Evolutionary conservation across 2,329 filamentous ascomycete species (phyloP).

Genomic region (Beauveria medogensis): DNA sequence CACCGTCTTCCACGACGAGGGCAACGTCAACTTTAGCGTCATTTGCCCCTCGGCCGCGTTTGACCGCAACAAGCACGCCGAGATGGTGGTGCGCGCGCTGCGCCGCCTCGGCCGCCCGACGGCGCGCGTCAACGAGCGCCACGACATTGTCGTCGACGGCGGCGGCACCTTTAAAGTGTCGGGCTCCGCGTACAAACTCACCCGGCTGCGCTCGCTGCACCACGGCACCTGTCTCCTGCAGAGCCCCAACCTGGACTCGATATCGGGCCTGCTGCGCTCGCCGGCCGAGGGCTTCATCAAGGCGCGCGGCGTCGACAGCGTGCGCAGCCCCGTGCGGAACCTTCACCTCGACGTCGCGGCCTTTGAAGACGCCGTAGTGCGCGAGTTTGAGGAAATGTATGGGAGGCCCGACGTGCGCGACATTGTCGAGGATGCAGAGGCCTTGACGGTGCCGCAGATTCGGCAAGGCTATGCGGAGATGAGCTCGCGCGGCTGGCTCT

Average conservation of each 20-base stretch:
- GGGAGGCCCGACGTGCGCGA: constrained; percentile 28
- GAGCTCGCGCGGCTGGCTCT: constrained; percentile 66
- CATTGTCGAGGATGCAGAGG: constrained; percentile 41
- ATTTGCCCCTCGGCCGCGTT: constrained; percentile 72
- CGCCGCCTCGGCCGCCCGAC: constrained; percentile 47
- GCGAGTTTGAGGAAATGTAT: constrained; percentile 64
- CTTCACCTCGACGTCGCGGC: constrained; percentile 46
- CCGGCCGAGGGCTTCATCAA: constrained; percentile 69
- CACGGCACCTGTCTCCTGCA: constrained; percentile 84
- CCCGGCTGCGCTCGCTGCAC: constrained; percentile 70
- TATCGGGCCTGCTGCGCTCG: constrained; percentile 66
- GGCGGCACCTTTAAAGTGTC: constrained; percentile 65
- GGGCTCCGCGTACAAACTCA: constrained; percentile 92
- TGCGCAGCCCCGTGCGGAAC: constrained; percentile 77
- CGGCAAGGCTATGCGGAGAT: constrained; percentile 24
- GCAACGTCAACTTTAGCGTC: constrained; percentile 92
- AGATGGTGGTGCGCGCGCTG: constrained; percentile 87
- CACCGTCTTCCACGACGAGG: constrained; percentile 85
- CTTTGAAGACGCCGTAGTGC: constrained; percentile 49
- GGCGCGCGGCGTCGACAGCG: constrained; percentile 83
- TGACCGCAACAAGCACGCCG: constrained; percentile 77
- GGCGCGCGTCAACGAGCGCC: constrained; percentile 74
- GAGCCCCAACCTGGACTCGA: constrained; percentile 63
- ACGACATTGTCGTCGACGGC: constrained; percentile 77
- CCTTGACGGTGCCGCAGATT: constrained; percentile 42